Percentiles rank a stretch among this genome's conserved stretches.
Conservation (phyloP, 371 early-diverging fungal species). For the Mortierella sp. region DNA sequence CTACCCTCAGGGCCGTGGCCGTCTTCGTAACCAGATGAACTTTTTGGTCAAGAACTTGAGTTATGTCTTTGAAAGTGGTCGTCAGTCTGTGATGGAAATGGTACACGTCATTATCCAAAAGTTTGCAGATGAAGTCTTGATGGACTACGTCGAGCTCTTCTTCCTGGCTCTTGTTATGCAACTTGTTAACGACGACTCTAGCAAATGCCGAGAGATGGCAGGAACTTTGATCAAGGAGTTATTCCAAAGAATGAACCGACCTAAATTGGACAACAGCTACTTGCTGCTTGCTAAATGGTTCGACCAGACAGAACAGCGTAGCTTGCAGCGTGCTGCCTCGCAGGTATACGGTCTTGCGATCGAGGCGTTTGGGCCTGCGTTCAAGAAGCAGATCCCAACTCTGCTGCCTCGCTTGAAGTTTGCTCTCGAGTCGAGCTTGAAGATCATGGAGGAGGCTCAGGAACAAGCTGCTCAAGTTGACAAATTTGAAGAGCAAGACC, state of each 20-base stretch:
- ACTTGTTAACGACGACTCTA: constrained; percentile 91
- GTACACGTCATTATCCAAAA: constrained; percentile 82
- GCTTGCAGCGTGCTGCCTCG: constrained; percentile 79
- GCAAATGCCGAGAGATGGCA: constrained; percentile 91
- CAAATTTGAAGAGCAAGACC: constrained; percentile 51
- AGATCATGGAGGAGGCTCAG: constrained; percentile 63
- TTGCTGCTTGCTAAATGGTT: constrained; percentile 83
- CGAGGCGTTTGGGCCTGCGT: constrained; percentile 76
- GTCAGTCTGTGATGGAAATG: constrained; percentile 89
- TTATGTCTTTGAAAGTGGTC: constrained; percentile 92
- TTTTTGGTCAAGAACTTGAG: constrained; percentile 90
- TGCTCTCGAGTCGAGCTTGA: constrained; percentile 64
- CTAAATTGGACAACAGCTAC: constrained; percentile 68
- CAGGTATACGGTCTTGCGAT: constrained; percentile 89
- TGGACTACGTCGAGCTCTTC: constrained; percentile 83
- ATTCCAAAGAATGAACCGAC: constrained; percentile 68
- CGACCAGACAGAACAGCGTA: constrained; percentile 64
- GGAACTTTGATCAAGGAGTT: constrained; percentile 79
- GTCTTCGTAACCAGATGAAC: constrained; percentile 84
- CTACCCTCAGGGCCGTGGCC: constrained; percentile 90
- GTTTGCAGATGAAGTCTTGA: constrained; percentile 80
- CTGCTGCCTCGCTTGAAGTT: constrained; percentile 64
- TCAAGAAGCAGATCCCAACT: constrained; percentile 65
- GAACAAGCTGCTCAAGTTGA: constrained; percentile 55
- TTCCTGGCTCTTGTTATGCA: constrained; percentile 87